Evolutionary conservation across 768 basidiomycete species (phyloP), one percentile per base, ranked within the genome.

Genomic region (Boletus speciosus): DNA sequence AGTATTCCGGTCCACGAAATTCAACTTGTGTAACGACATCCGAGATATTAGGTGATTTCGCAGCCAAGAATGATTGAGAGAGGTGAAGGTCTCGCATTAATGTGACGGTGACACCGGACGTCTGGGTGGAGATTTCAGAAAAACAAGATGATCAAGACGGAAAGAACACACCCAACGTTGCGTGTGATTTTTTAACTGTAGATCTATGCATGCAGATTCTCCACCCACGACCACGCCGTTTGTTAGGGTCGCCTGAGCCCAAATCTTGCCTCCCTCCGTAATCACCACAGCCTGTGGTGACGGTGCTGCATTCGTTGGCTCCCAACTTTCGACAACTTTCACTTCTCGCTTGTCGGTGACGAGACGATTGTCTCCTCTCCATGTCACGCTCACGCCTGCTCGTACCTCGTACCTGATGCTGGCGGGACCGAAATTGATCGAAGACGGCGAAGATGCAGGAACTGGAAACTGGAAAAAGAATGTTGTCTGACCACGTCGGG

Each of bases 121-220:
- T 91, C 90, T 92, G 58, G 9, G 47, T 23, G 12, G 23, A 47
- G 8, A n/a, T 29, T 42, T 51, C 36, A 48, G 60, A 51, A 7
- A 38, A 37, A 47, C 6, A 52, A 32, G 49, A 32, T 41, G 46
- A 39, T 42, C 1, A 44, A 7, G 35, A 31, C 35, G 51, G 27
- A 50, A 40, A 36, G 32, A 23, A 62, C 69, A 54, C 44, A 88
- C 90, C 85, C 86, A 91, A 73, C 87, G 89, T 47, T 74, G 72
- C 2, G 90, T 88, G 65, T 90, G 86, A 62, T 93, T 93, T 76
- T 85, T 90, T 45, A 93, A 84, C 57, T 86, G 82, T 49, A 93
- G 70, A 62, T 90, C 86, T 40, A 93, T 75, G 64, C 84, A 87
- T 16, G 80, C 84, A 55, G 80, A 81, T 62, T 84, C 81, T 9